phyloP scores from a whole-genome alignment of 495 filamentous ascomycete species.

The Copromyces sp. region DNA sequence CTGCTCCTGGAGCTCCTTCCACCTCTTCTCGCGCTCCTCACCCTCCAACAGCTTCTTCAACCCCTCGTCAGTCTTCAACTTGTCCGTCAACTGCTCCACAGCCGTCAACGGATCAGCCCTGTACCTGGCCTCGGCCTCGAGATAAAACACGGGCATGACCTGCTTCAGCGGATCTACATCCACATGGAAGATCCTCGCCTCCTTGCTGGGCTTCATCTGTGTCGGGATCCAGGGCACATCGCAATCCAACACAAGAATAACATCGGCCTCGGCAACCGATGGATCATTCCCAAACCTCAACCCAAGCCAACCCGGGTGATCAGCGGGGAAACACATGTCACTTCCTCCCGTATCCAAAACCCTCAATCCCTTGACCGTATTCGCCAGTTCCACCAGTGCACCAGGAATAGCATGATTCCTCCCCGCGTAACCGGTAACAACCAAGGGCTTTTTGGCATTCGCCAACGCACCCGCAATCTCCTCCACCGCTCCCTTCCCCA shows the following conservation, averaged over 20 bases:
- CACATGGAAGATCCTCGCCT: conserved; percentile 67
- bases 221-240: conserved; percentile 62
- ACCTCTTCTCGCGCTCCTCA: conserved; percentile 36
- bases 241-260: conserved; percentile 79
- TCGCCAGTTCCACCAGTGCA: conserved; percentile 67
- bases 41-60: conserved; percentile 37
- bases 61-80: conserved; percentile 38
- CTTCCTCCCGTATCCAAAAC: conserved; percentile 85
- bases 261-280: conserved; percentile 63
- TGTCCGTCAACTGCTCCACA: conserved; percentile 58
- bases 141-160: conserved; percentile 77
- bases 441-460: conserved; percentile 61
- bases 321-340: conserved; percentile 91
- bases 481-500: conserved; percentile 55
- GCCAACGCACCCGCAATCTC: conserved; percentile 62
- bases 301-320: conserved; percentile 63
- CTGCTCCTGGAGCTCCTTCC: conserved; percentile 46
- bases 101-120: conserved; percentile 63
- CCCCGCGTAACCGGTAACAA: conserved; percentile 78
- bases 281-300: conserved; percentile 69
- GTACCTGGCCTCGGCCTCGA: conserved; percentile 63
- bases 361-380: conserved; percentile 66
- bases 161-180: conserved; percentile 83
- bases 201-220: conserved; percentile 45
- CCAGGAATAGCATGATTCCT: conserved; percentile 58